These are phyloP conservation scores for Pythium scleroteichum DNA, from an alignment of 352 stramenopile species.

Conservation along the genomic window DNA sequence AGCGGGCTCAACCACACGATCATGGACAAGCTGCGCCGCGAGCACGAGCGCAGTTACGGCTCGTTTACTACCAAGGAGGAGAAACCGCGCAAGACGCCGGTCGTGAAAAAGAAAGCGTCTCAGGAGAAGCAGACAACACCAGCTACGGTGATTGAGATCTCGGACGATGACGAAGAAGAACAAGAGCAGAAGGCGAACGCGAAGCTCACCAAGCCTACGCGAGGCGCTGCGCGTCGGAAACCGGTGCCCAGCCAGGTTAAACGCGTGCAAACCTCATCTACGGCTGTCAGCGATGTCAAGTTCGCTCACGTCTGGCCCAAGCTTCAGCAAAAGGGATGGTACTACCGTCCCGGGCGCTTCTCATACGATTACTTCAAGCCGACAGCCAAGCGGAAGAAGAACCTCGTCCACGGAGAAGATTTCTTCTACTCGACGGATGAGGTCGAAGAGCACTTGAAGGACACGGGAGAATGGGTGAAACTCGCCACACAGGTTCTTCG, in stretches of 20 bases:
- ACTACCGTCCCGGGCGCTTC: slow-evolving; percentile 38
- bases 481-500: slow-evolving; percentile 39
- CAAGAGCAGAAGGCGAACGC: neutral
- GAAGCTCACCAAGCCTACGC: neutral
- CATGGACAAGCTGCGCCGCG: slow-evolving; percentile 35
- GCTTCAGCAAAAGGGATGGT: slow-evolving; percentile 55
- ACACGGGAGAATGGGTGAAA: slow-evolving; percentile 50
- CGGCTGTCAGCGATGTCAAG: slow-evolving; percentile 37
- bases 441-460: slow-evolving; percentile 54
- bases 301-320: slow-evolving; percentile 59
- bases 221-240: slow-evolving; percentile 17
- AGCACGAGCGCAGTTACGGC: slow-evolving; percentile 30
- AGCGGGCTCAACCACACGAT: slow-evolving; percentile 48
- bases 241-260: slow-evolving; percentile 2
- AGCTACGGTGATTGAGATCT: slow-evolving; percentile 17
- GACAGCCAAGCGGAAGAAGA: slow-evolving; percentile 33
- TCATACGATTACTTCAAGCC: slow-evolving; percentile 78
- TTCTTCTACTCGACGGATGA: slow-evolving; percentile 49
- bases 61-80: too few species aligned
- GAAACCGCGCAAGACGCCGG: neutral
- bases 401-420: slow-evolving; percentile 41
- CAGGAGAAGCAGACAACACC: neutral
- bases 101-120: neutral
- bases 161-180: slow-evolving; percentile 27
- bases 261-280: neutral